phyloP scores from a whole-genome alignment of 192 early-diverging fungal species.

The Obelidium mucronatum region DNA sequence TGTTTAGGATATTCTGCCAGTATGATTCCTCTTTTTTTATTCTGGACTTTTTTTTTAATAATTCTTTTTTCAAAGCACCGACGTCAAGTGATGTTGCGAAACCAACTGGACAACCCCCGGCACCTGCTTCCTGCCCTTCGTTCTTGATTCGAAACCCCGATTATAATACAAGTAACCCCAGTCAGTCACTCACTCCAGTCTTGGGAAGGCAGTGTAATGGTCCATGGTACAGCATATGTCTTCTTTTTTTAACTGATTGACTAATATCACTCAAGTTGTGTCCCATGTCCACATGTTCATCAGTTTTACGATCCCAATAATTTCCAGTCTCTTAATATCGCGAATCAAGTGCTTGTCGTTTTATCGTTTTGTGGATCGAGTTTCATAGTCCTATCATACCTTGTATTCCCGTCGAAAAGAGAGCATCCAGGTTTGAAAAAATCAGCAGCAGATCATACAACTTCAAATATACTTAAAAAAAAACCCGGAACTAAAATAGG shows the following conservation, averaged over 20 bases:
- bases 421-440: neutral
- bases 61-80: neutral
- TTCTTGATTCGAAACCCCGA: constrained; percentile 9
- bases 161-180: neutral
- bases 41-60: neutral
- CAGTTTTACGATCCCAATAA: constrained; percentile 12
- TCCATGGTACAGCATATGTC: neutral
- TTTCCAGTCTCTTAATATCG: neutral
- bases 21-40: too few relatives aligned
- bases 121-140: neutral
- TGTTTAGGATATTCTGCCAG: neutral
- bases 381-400: constrained; percentile 2
- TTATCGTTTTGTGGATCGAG: neutral
- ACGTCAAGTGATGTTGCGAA: neutral
- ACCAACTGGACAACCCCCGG: neutral
- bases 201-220: neutral
- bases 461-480: neutral
- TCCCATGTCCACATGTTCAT: constrained; percentile 11
- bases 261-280: neutral
- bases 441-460: neutral
- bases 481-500: too few relatives aligned
- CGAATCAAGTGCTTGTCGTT: neutral
- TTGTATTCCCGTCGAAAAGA: neutral
- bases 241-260: neutral
- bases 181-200: neutral